Percentiles rank a stretch among this genome's conserved stretches.
Evolutionary conservation across 2,329 filamentous ascomycete genomes (phyloP).

Genomic region (Cytospora paraplurivora): DNA sequence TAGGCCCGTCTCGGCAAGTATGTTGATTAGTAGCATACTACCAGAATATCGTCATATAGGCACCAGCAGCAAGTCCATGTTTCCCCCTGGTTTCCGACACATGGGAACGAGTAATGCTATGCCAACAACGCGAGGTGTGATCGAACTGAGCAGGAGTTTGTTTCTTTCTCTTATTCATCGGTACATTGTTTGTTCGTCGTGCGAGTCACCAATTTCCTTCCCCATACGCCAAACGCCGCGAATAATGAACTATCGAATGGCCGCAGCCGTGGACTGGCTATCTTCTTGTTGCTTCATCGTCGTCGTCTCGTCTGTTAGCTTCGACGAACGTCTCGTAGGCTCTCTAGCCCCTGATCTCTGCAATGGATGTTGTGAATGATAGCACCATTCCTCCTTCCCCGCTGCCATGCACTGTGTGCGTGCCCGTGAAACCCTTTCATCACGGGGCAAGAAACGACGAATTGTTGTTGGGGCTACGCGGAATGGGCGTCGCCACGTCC

Average conservation of each 20-base stretch:
- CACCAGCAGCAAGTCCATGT: too few relatives aligned
- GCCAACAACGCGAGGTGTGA: too few relatives aligned
- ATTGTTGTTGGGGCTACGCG: not conserved
- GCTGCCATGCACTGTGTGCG: not conserved
- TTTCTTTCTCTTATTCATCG: not conserved
- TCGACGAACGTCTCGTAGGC: not conserved
- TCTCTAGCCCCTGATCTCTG: not conserved
- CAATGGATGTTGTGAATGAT: not conserved
- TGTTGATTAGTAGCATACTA: too few relatives aligned
- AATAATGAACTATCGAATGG: not conserved
- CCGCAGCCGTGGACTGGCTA: not conserved
- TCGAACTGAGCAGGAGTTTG: too few relatives aligned
- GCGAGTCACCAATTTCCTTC: not conserved
- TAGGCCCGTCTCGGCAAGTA: too few relatives aligned
- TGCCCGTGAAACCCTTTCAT: not conserved
- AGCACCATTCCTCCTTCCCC: not conserved
- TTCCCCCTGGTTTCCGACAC: too few relatives aligned
- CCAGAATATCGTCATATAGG: too few relatives aligned
- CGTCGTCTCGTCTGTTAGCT: not conserved
- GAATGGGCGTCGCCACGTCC: not conserved
- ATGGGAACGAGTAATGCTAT: too few relatives aligned
- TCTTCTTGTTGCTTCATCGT: not conserved
- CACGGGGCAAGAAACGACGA: not conserved
- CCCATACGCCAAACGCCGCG: conserved; percentile 16
- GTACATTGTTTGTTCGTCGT: not conserved